Percentiles rank a stretch among this genome's conserved stretches.
Conservation (phyloP, 192 early-diverging fungal genomes). For the Coemansia sp. region DNA sequence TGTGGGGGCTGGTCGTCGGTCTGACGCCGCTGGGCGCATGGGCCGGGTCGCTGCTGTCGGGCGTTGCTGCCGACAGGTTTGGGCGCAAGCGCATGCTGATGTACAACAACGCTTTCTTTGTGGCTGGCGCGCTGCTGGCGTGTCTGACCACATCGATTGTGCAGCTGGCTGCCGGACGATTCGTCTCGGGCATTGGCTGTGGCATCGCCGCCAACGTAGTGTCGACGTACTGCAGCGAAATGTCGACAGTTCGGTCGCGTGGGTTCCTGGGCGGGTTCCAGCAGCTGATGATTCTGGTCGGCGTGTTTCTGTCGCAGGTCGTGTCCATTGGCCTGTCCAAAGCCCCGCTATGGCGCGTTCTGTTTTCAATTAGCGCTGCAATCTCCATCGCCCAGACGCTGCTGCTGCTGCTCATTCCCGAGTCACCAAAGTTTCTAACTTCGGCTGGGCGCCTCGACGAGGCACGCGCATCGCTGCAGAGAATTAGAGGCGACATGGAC, state of each 20-base stretch:
- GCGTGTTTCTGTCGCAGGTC: constrained; percentile 73
- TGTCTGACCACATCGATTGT: constrained; percentile 54
- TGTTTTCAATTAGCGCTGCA: constrained; percentile 61
- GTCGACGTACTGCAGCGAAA: constrained; percentile 78
- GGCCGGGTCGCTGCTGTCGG: constrained; percentile 70
- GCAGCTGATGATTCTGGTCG: constrained; percentile 80
- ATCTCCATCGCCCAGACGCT: constrained; percentile 62
- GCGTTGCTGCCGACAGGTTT: constrained; percentile 59
- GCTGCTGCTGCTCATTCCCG: constrained; percentile 70
- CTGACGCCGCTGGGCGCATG: constrained; percentile 71
- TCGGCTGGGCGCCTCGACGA: constrained; percentile 58
- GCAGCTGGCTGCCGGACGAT: constrained; percentile 62
- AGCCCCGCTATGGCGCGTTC: constrained; percentile 66
- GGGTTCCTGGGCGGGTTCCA: constrained; percentile 76
- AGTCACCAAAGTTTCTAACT: constrained; percentile 69
- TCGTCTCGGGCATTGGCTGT: constrained; percentile 72
- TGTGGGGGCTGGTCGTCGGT: constrained; percentile 62
- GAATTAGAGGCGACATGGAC: constrained; percentile 52
- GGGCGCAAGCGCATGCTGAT: constrained; percentile 71
- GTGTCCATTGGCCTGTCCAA: constrained; percentile 63
- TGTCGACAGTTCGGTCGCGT: constrained; percentile 62
- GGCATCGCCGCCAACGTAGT: constrained; percentile 74
- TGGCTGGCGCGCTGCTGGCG: constrained; percentile 62
- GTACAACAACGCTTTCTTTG: constrained; percentile 63
- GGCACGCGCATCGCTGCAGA: constrained; percentile 53